Percentiles rank a stretch among this genome's conserved stretches.
These are phyloP conservation scores for Collybiopsis luxurians DNA, from an alignment of 768 basidiomycete genomes.

Conservation along the genomic window DNA sequence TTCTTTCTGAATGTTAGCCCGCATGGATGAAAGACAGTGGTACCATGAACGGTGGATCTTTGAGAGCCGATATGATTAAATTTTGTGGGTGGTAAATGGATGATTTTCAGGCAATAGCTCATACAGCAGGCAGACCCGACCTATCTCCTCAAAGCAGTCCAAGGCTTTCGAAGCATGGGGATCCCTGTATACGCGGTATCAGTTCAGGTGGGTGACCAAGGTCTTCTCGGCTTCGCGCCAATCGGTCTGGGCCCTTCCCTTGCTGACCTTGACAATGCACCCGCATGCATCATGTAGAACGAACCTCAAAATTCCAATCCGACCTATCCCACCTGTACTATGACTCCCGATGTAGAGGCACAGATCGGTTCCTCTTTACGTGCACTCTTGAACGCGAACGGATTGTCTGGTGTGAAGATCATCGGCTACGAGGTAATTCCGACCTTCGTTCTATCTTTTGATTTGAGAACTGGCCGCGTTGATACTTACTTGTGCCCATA, in stretches of 20 bases:
- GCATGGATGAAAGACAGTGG: slow-evolving; percentile 54
- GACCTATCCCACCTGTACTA: slow-evolving; percentile 42
- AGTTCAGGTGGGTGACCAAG: slow-evolving; percentile 20
- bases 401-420: slow-evolving; percentile 41
- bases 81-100: slow-evolving; percentile 29
- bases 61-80: slow-evolving; percentile 31
- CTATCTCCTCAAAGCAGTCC: slow-evolving; percentile 48
- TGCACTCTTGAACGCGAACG: slow-evolving; percentile 41
- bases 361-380: slow-evolving; percentile 42
- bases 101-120: no score
- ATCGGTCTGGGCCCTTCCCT: no score
- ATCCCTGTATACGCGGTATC: slow-evolving; percentile 40
- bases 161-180: slow-evolving; percentile 42
- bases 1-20: slow-evolving; percentile 27
- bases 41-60: slow-evolving; percentile 43
- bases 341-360: slow-evolving; percentile 39
- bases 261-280: no score
- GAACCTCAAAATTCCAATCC: slow-evolving; percentile 16
- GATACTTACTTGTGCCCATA: no score
- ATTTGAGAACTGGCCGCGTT: background rate
- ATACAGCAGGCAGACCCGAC: no score
- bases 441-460: background rate
- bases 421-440: slow-evolving; percentile 40
- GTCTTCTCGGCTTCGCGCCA: no score
- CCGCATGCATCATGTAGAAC: slow-evolving; percentile 20